Conservation (phyloP, 495 filamentous ascomycete genomes). For the Cairneyella variabilis region DNA sequence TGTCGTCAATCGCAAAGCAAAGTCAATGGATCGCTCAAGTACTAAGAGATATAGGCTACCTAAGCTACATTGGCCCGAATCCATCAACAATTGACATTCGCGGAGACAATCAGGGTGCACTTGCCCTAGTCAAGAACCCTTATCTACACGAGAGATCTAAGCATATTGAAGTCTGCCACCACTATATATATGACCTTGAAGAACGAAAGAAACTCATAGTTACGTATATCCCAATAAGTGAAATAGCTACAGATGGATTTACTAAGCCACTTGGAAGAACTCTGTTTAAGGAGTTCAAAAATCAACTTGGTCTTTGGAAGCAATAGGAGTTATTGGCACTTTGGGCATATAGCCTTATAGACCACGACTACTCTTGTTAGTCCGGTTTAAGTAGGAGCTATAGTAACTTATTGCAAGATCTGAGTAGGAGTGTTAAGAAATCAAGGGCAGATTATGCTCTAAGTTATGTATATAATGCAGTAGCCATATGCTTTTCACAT, state of each 20-base stretch:
- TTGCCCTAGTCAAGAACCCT: background rate
- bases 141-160: background rate
- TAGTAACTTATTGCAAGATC: background rate
- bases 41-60: background rate
- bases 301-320: background rate
- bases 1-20: too few species aligned
- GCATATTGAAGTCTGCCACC: background rate
- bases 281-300: background rate
- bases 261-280: too few species aligned
- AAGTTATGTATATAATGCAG: too few species aligned
- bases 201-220: background rate
- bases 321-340: background rate
- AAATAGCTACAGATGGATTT: background rate
- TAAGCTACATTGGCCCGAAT: background rate
- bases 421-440: background rate
- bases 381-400: background rate
- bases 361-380: too few species aligned
- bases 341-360: background rate
- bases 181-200: background rate
- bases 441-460: too few species aligned
- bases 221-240: background rate
- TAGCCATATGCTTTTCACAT: too few species aligned
- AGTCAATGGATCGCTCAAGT: background rate
- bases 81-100: background rate
- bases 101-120: background rate